Percentiles rank a stretch among this genome's conserved stretches.
Conservation (phyloP, 495 filamentous ascomycete genomes). For the Neurospora africana region DNA sequence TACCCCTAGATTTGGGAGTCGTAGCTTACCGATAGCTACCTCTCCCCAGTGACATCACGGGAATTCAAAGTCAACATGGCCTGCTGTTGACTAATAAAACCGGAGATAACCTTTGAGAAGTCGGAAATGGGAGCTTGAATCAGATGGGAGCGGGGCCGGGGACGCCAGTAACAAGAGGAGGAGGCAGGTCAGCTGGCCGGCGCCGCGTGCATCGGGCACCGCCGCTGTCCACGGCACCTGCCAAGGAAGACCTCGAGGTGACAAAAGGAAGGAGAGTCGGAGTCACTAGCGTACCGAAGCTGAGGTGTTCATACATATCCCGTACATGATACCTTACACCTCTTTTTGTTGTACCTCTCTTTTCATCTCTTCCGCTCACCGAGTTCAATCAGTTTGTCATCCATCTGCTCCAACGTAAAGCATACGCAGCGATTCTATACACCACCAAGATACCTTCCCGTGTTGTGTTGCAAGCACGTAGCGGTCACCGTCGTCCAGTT, state of each 20-base stretch:
- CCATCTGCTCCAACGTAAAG: neutral
- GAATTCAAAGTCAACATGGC: neutral
- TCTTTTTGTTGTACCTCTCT: neutral
- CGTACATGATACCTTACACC: conserved; percentile 1
- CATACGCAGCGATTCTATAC: neutral
- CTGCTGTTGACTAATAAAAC: neutral
- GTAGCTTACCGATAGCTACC: neutral
- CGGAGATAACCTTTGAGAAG: neutral
- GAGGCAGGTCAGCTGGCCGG: neutral
- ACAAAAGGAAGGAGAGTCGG: neutral
- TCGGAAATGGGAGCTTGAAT: neutral
- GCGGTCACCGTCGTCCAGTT: neutral
- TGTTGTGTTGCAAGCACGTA: neutral
- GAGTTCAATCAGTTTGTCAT: neutral
- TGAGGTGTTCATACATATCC: neutral
- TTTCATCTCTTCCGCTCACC: neutral
- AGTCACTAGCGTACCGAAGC: neutral
- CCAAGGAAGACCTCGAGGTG: neutral
- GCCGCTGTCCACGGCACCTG: neutral
- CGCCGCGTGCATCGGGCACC: neutral
- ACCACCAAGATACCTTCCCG: neutral
- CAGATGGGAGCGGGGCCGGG: neutral
- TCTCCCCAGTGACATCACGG: neutral
- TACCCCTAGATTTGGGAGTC: neutral
- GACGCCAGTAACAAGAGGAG: neutral